Evolutionary conservation across 140 eudicot genomes (phyloP), one percentile per base, ranked within the genome.

Genomic region (Erigeron philadelphicus): DNA sequence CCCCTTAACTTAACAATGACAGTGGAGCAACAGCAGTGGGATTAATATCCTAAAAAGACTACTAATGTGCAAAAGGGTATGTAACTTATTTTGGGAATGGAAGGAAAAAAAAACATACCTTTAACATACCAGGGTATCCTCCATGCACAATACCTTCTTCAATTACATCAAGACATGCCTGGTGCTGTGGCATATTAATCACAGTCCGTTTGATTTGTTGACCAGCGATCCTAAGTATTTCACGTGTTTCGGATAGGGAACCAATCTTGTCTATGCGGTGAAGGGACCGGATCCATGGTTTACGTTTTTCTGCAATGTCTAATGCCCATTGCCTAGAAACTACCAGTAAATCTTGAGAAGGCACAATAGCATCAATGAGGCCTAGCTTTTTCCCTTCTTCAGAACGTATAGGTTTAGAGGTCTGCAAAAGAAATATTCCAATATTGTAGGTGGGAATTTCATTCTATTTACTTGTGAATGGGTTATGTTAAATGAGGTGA

Each of bases 371-470:
- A 78, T 93, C 95, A 78, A 93, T 67, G 23, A 89, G 96, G 46
- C 96, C 96, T 48, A 93, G 72, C 73, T 75, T 83, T 68, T 83
- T 60, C 68, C 89, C 98, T 74, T 89, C 98, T 75, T 93, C 96
- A 5, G 96, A 84, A 18, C 72, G 71, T 75, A 93, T 83, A 38
- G 94, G 71, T 75, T 80, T 86, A 66, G 96, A 89, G 42, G 78
- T 75, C 96, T 89, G 81, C 69, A 76, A 42, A 72, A 59, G 23
- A 40, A 44, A 15, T 6, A 10, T 8, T 12, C 2, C 23, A 9
- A 54, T 8, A 31, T 2, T 31, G 3, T 31, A 31, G 38, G 38
- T 31, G 5, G 5, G 38, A 31, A 31, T 31, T 31, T 31, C 38
- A 31, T 31, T 31, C 38, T 31, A 31, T 31, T 31, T 31, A 31